Evolutionary conservation across 768 basidiomycete species (phyloP), one percentile per base, ranked within the genome.

Genomic region (Saitozyma sp.): DNA sequence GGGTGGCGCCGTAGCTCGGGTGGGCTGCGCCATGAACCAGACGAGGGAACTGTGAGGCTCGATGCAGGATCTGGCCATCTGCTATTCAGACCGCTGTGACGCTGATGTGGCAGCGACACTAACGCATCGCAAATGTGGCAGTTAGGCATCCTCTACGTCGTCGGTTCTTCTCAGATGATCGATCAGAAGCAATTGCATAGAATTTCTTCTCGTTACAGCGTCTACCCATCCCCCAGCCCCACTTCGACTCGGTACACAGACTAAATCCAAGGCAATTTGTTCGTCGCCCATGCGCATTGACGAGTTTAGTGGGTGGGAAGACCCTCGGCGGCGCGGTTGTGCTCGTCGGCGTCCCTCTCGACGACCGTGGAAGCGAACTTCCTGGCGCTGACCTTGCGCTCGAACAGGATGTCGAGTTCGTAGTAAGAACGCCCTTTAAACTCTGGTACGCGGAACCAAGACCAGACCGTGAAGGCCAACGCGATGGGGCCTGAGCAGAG

Each of bases 371-470:
- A 49, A 11, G 37, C 37, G 58, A 74, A 77, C 48, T 67, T 56
- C 14, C 69, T 55, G 1, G 76, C 71, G 1, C 62, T 49, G 9
- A 73, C 45, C 19, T 57, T 55, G 10, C 65, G 59, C 58, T 67
- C 67, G 67, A 77, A 77, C 39, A 77, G 50, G 37, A 74, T 68
- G 52, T 77, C 76, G 17, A 77, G 62, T 51, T 77, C 74, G 41
- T 62, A 48, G 63, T 67, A 75, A 0, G 70, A 62, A 40, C 76
- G 55, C n/a, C 66, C 74, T 51, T 68, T 71, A 50, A 59, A 65
- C 54, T 73, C 70, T 4, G 73, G 75, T 0, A 76, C 45, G 9
- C 67, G 29, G 52, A 66, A 74, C 59, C 54, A 74, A 19, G 59
- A 20, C 62, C 62, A 63, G 1, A 63, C 20, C 3, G 54, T 20